These are phyloP conservation scores for Endocalyx cinctus DNA, from an alignment of 2,329 filamentous ascomycete genomes.

Conservation along the genomic window DNA sequence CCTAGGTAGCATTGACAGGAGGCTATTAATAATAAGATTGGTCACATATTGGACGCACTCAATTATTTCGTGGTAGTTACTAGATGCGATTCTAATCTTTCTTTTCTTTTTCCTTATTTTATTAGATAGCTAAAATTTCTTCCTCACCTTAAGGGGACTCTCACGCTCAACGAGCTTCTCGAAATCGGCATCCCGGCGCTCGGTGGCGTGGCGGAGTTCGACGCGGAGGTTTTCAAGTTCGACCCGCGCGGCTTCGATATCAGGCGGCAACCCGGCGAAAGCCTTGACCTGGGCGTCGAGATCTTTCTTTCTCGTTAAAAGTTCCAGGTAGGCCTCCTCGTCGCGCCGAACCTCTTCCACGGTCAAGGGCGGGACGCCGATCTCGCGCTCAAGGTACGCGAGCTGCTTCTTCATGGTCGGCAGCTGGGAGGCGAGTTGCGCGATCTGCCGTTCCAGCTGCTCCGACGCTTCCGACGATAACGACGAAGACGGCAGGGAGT, in stretches of 20 bases:
- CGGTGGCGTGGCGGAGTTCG: conserved; percentile 58
- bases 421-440: conserved; percentile 60
- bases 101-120: too few relatives aligned
- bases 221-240: conserved; percentile 64
- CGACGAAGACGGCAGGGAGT: conserved; percentile 50
- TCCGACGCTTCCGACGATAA: conserved; percentile 70
- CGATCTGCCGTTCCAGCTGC: conserved; percentile 65
- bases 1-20: too few relatives aligned
- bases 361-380: conserved; percentile 27
- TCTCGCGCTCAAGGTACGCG: conserved; percentile 32
- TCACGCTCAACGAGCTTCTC: conserved; percentile 64
- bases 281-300: conserved; percentile 59
- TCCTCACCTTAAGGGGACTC: conserved; percentile 44
- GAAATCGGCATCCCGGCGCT: conserved; percentile 67
- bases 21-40: too few relatives aligned
- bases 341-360: conserved; percentile 55
- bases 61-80: too few relatives aligned
- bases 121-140: too few relatives aligned
- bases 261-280: conserved; percentile 69
- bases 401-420: conserved; percentile 61
- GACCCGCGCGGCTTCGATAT: conserved; percentile 62
- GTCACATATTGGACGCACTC: too few relatives aligned
- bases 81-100: too few relatives aligned
- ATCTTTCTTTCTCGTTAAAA: conserved; percentile 54
- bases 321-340: conserved; percentile 52